Percentiles rank a stretch among this genome's conserved stretches.
phyloP scores from a whole-genome alignment of 495 filamentous ascomycete species.

The Aspergillus campestris region DNA sequence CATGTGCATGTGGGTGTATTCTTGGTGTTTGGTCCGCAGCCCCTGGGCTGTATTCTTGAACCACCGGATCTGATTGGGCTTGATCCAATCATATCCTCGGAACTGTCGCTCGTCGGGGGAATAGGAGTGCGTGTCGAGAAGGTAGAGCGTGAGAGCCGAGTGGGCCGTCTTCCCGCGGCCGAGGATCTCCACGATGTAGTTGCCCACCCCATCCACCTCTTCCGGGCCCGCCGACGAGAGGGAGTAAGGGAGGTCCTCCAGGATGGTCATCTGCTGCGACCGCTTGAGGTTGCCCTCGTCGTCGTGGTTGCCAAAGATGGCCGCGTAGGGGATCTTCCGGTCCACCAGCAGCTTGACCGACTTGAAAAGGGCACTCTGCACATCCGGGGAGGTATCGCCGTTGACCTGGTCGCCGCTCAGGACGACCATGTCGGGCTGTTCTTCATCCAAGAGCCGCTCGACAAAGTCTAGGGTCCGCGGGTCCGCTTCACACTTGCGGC shows the following conservation, averaged over 20 bases:
- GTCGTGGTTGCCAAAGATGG: slow-evolving; percentile 96
- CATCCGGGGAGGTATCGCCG: slow-evolving; percentile 83
- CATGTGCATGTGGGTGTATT: slow-evolving; percentile 88
- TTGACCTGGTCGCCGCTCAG: slow-evolving; percentile 93
- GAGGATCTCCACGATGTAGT: slow-evolving; percentile 88
- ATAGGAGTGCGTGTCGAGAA: slow-evolving; percentile 89
- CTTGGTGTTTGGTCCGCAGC: slow-evolving; percentile 60
- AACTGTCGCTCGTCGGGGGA: slow-evolving; percentile 82
- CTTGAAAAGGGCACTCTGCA: slow-evolving; percentile 91
- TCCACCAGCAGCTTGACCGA: slow-evolving; percentile 78
- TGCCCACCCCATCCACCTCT: slow-evolving; percentile 81
- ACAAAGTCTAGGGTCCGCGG: slow-evolving; percentile 87
- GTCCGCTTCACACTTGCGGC: slow-evolving; percentile 82
- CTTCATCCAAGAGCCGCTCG: slow-evolving; percentile 69
- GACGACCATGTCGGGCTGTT: slow-evolving; percentile 86
- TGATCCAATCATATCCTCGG: slow-evolving; percentile 92
- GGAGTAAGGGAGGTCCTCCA: slow-evolving; percentile 81
- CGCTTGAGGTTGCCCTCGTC: slow-evolving; percentile 81
- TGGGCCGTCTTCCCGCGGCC: slow-evolving; percentile 69
- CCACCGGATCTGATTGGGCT: slow-evolving; percentile 88
- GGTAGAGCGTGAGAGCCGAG: slow-evolving; percentile 84
- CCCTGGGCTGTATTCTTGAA: slow-evolving; percentile 68
- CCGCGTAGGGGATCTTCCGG: slow-evolving; percentile 83
- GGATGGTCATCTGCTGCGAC: slow-evolving; percentile 68
- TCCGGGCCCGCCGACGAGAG: slow-evolving; percentile 73